phyloP scores from a whole-genome alignment of 208 protist species.

The Crithidia bombi region DNA sequence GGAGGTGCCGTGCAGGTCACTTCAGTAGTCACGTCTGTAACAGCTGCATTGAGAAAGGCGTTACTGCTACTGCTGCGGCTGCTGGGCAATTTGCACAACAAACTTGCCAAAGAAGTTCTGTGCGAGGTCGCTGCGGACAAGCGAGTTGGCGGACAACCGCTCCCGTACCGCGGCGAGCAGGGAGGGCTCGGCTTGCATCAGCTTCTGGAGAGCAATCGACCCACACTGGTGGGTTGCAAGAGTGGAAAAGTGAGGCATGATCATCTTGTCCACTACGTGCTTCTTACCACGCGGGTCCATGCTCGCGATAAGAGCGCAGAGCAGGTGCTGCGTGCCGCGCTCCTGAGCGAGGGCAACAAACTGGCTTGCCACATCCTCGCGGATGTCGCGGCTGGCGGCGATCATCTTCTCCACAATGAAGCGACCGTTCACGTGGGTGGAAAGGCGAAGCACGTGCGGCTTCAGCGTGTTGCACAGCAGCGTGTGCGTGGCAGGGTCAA shows the following conservation, averaged over 20 bases:
- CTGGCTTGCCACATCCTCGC: constrained; percentile 72
- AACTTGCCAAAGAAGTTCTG: constrained; percentile 90
- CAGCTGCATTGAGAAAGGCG: too few relatives aligned
- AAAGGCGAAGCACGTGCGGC: constrained; percentile 55
- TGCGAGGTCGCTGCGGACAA: constrained; percentile 65
- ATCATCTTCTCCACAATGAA: constrained; percentile 88
- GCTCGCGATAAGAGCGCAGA: constrained; percentile 68
- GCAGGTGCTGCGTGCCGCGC: constrained; percentile 85
- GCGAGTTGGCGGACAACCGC: constrained; percentile 42
- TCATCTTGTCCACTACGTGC: constrained; percentile 50
- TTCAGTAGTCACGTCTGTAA: too few relatives aligned
- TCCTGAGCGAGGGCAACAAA: constrained; percentile 67
- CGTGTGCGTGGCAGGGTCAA: constrained; percentile 71
- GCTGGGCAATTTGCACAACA: constrained; percentile 77
- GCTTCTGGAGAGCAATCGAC: constrained; percentile 83
- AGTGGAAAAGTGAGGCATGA: constrained; percentile 50
- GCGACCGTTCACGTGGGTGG: constrained; percentile 84
- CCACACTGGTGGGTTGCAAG: constrained; percentile 69
- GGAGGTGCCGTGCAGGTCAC: too few relatives aligned
- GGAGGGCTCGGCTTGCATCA: constrained; percentile 69
- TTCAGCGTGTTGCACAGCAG: constrained; percentile 71
- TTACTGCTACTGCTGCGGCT: constrained; percentile 16
- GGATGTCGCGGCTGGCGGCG: constrained; percentile 75
- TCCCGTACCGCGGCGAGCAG: constrained; percentile 55
- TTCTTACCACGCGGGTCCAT: constrained; percentile 72